Base-by-base conservation (phyloP, 345 rosid species). In the Crucihimalaya himalaica region DNA sequence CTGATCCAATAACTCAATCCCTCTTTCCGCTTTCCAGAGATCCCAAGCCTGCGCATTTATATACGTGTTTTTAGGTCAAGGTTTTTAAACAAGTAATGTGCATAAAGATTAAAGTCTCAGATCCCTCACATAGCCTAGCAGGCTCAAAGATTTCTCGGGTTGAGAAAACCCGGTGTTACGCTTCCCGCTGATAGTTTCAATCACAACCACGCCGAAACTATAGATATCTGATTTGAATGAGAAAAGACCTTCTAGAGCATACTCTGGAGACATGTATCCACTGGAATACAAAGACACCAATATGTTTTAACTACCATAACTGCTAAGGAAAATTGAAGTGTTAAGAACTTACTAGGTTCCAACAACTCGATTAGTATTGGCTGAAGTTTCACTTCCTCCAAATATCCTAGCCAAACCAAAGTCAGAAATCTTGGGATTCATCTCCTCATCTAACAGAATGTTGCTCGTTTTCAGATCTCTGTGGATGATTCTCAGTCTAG, bases 391-490 rank as follows among this genome's bases (percentile, higher is more conserved):
- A 43, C 84, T 83, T 55, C 83, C 86, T 25, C 84, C 85, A 27
- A 89, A 89, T 16, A 87, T 87, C 68, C 86, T 84, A 35, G 93
- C 91, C 82, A 88, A 70, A 5, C 96, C 93, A 61, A 91, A 89
- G 74, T 91, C 97, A 1, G 90, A 91, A 27, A 87, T 89, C 70
- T 87, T 91, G 18, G 93, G 92, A 45, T 83, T 84, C 96, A 89
- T 85, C 62, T 85, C 88, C 21, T 64, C 86, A 18, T 91, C 96
- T 52, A 89, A 65, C 12, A 85, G 70, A 70, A 89, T 76, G 53
- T 91, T 87, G 79, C 91, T 87, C 0, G 88, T 45, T 74, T 89
- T 91, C 32, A 91, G 65, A 75, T 91, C 91, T 69, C 97, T 79
- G 46, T 89, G 95, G 47, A 89, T 86, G 51, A 91, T 87, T 67